Conservation (phyloP, 257 asterid species). For the Thymus mandschuricus region DNA sequence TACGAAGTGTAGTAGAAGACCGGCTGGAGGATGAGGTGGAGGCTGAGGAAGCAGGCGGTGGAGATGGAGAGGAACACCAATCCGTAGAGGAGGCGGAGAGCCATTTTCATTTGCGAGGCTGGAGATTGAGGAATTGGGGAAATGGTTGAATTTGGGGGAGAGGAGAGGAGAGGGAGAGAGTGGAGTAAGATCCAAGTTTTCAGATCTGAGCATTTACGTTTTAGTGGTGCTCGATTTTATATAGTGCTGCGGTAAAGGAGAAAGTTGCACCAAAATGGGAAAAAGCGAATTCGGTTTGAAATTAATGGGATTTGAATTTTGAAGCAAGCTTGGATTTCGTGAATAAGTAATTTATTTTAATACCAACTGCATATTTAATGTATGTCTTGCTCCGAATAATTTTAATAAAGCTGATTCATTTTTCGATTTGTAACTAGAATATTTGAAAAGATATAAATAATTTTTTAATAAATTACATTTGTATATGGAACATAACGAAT, state of each 20-base stretch:
- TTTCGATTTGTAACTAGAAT: too few relatives aligned
- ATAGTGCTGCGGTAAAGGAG: background rate
- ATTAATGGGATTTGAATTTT: slow-evolving; percentile 9
- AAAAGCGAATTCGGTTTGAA: slow-evolving; percentile 11
- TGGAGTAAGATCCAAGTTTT: slow-evolving; percentile 42
- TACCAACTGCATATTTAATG: background rate
- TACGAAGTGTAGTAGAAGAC: slow-evolving; percentile 56
- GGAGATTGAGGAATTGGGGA: background rate
- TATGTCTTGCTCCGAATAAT: background rate
- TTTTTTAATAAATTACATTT: too few relatives aligned
- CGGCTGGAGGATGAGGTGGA: slow-evolving; percentile 58
- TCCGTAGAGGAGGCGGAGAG: slow-evolving; percentile 49
- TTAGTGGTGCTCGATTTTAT: background rate
- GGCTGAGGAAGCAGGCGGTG: slow-evolving; percentile 53
- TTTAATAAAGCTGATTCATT: too few relatives aligned
- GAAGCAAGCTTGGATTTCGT: slow-evolving; percentile 14
- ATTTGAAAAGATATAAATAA: too few relatives aligned
- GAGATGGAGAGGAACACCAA: slow-evolving; percentile 51
- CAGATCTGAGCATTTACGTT: slow-evolving; percentile 24
- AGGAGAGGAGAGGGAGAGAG: slow-evolving; percentile 8
- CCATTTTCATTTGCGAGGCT: slow-evolving; percentile 30
- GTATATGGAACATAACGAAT: too few relatives aligned
- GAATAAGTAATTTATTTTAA: background rate
- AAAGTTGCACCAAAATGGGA: background rate
- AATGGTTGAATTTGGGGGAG: background rate